Conservation (phyloP, 1,284 basidiomycete genomes). For the Cerrena zonata region DNA sequence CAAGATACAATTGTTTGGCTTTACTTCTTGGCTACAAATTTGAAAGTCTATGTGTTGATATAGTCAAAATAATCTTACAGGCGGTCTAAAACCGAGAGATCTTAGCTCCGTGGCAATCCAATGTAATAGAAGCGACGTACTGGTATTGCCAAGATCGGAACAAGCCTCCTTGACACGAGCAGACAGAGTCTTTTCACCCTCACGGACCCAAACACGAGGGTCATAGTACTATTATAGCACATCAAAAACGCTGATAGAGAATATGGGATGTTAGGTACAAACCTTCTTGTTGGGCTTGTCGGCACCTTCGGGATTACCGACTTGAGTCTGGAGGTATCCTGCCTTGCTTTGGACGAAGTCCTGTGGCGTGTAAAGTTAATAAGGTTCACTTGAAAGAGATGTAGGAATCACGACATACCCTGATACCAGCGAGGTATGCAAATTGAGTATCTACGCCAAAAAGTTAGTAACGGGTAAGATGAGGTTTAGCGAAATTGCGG, state of each 20-base stretch:
- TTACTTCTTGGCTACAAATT: neutral
- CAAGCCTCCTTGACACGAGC: slow-evolving; percentile 90
- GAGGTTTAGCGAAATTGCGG: slow-evolving; percentile 14
- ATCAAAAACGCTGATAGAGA: neutral
- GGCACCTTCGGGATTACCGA: slow-evolving; percentile 88
- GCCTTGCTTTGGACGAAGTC: slow-evolving; percentile 83
- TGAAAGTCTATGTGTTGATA: neutral
- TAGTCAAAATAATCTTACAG: too few relatives aligned
- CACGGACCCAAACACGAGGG: slow-evolving; percentile 95
- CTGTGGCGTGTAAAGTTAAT: slow-evolving; percentile 26
- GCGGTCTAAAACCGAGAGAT: neutral
- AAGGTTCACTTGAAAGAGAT: neutral
- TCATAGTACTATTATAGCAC: slow-evolving; percentile 65
- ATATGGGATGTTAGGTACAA: neutral
- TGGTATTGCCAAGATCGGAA: slow-evolving; percentile 79
- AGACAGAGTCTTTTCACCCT: slow-evolving; percentile 92
- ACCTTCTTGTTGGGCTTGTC: slow-evolving; percentile 99
- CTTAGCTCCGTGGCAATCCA: neutral
- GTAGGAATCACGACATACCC: slow-evolving; percentile 41
- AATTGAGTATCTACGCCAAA: slow-evolving; percentile 72
- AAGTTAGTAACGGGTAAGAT: neutral
- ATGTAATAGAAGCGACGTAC: slow-evolving; percentile 22
- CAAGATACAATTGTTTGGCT: neutral
- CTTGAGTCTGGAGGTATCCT: slow-evolving; percentile 81
- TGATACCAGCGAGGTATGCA: slow-evolving; percentile 86